Evolutionary conservation across 257 asterid genomes (phyloP).

Genomic region (Solanum paucissectum): DNA sequence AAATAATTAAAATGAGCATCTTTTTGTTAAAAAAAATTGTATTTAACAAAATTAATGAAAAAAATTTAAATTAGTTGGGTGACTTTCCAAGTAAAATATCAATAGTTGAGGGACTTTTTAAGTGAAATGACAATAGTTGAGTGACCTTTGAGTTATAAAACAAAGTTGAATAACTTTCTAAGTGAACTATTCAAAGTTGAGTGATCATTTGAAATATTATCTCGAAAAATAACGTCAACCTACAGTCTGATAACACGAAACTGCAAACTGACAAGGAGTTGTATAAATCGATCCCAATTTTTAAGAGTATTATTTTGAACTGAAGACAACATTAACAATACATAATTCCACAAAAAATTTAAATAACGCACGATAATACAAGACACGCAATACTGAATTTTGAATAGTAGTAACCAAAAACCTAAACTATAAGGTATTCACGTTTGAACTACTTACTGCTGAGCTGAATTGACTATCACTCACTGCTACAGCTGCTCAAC

Average conservation of each 20-base stretch:
- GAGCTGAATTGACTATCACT: neutral
- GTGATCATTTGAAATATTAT: no score
- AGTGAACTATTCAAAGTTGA: no score
- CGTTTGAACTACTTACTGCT: neutral
- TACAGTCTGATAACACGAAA: neutral
- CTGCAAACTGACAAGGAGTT: neutral
- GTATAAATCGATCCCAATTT: neutral
- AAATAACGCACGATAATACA: neutral
- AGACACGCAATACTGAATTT: neutral
- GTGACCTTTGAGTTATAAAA: no score
- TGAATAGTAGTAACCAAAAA: neutral
- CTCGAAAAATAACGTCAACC: neutral
- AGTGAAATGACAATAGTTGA: no score
- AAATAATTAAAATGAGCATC: no score
- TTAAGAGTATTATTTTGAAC: neutral
- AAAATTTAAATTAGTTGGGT: no score
- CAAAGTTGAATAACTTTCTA: no score
- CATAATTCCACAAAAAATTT: no score
- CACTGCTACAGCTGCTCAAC: conserved; percentile 6
- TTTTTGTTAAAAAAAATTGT: no score
- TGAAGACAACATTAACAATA: neutral
- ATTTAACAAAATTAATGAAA: no score
- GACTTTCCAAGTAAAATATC: no score
- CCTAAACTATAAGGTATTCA: neutral
- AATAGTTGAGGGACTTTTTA: no score